Percentiles rank a stretch among this genome's conserved stretches.
Conservation (phyloP, 352 stramenopile genomes). For the Phytopythium vexans region DNA sequence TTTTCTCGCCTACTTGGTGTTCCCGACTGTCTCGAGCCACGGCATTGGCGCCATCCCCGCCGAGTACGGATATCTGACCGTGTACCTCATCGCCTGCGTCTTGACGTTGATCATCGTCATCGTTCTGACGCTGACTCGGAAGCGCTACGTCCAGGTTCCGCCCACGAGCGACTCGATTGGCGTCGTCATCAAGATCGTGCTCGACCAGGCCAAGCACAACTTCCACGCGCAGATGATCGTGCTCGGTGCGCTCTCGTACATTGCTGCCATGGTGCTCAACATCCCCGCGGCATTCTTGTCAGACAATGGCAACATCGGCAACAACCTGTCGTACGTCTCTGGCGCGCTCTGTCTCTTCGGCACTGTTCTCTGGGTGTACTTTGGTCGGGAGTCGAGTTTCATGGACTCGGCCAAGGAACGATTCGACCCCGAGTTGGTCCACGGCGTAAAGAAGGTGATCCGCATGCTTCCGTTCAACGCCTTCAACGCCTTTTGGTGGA, state of each 20-base stretch:
- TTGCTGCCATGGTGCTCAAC: slow-evolving; percentile 47
- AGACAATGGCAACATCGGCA: slow-evolving; percentile 27
- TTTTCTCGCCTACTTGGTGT: slow-evolving; percentile 57
- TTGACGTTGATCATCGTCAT: slow-evolving; percentile 37
- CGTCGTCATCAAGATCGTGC: slow-evolving; percentile 35
- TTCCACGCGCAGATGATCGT: slow-evolving; percentile 31
- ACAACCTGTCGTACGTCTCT: slow-evolving; percentile 46
- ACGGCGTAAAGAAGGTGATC: slow-evolving; percentile 54
- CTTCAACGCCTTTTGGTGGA: slow-evolving; percentile 58
- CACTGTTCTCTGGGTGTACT: slow-evolving; percentile 41
- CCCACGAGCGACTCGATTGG: slow-evolving; percentile 37
- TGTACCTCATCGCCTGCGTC: slow-evolving; percentile 50
- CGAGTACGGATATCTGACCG: slow-evolving; percentile 73
- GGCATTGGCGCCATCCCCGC: slow-evolving; percentile 49
- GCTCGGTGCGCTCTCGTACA: slow-evolving; percentile 29
- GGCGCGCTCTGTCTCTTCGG: slow-evolving; percentile 23
- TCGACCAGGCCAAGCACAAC: slow-evolving; percentile 20
- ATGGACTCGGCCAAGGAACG: slow-evolving; percentile 34
- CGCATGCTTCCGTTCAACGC: slow-evolving; percentile 41
- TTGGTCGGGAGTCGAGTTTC: slow-evolving; percentile 43
- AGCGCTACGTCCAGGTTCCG: slow-evolving; percentile 48
- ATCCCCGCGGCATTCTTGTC: slow-evolving; percentile 47
- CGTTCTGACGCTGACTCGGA: slow-evolving; percentile 35
- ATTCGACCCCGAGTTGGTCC: slow-evolving; percentile 34
- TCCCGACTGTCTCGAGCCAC: slow-evolving; percentile 74